phyloP scores from a whole-genome alignment of 805 yeast genomes.

The Torulaspora maleeae region DNA sequence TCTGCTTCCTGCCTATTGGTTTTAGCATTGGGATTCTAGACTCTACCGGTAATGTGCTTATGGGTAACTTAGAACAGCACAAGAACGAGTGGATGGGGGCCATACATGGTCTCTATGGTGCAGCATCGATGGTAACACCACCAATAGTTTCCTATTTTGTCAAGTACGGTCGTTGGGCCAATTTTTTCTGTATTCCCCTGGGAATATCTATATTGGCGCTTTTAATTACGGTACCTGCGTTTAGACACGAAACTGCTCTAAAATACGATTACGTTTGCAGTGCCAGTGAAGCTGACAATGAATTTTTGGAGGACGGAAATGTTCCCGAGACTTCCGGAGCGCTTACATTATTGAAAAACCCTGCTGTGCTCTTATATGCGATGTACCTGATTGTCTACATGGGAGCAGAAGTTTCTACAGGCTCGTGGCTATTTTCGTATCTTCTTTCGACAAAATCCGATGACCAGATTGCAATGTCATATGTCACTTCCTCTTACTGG shows the following conservation, averaged over 20 bases:
- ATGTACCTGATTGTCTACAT: slow-evolving; percentile 55
- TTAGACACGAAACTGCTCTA: slow-evolving; percentile 41
- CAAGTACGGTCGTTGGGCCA: slow-evolving; percentile 30
- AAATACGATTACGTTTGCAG: slow-evolving; percentile 34
- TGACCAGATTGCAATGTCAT: slow-evolving; percentile 46
- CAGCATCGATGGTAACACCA: slow-evolving; percentile 69
- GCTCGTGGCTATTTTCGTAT: slow-evolving; percentile 68
- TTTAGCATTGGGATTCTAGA: slow-evolving; percentile 35
- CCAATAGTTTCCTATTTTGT: slow-evolving; percentile 49
- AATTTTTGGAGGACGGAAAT: slow-evolving; percentile 18
- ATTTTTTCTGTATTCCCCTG: slow-evolving; percentile 34
- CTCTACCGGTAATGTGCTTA: slow-evolving; percentile 32
- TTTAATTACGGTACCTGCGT: slow-evolving; percentile 39
- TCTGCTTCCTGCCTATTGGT: slow-evolving; percentile 34
- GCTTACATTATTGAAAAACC: slow-evolving; percentile 26
- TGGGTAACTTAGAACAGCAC: slow-evolving; percentile 38
- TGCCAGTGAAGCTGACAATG: slow-evolving; percentile 17
- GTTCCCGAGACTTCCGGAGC: slow-evolving; percentile 9
- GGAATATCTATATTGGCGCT: slow-evolving; percentile 36
- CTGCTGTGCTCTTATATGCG: slow-evolving; percentile 46
- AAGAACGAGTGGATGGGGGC: slow-evolving; percentile 56
- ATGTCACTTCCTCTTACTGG: slow-evolving; percentile 68
- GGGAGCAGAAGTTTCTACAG: slow-evolving; percentile 66
- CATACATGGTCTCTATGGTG: slow-evolving; percentile 66
- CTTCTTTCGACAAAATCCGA: slow-evolving; percentile 52